Conservation (phyloP, 2,329 filamentous ascomycete genomes). For the Xylariales sp. region DNA sequence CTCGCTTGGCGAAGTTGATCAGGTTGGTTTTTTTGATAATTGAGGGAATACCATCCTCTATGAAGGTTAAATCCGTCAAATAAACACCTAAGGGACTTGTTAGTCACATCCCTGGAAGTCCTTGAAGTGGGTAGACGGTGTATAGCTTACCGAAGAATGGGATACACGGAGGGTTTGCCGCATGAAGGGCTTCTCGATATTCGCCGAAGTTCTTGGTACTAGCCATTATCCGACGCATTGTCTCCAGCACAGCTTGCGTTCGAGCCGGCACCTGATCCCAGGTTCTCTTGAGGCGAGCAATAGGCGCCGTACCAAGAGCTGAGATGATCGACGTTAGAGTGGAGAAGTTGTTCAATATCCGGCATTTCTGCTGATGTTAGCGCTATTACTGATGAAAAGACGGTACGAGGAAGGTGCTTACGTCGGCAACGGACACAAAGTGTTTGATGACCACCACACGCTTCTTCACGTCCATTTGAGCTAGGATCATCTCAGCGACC, state of each 20-base stretch:
- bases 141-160: conserved; percentile 80
- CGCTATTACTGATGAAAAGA: conserved; percentile 15
- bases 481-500: conserved; percentile 98
- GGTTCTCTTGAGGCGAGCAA: conserved; percentile 86
- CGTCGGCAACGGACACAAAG: conserved; percentile 93
- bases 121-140: background rate
- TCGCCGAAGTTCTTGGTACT: conserved; percentile 98
- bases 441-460: conserved; percentile 97
- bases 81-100: conserved; percentile 66
- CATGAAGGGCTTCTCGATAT: conserved; percentile 88
- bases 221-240: conserved; percentile 90
- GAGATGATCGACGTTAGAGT: conserved; percentile 97
- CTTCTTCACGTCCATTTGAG: conserved; percentile 90
- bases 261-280: conserved; percentile 91
- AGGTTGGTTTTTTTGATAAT: conserved; percentile 93
- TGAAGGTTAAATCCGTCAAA: conserved; percentile 94
- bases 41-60: conserved; percentile 95
- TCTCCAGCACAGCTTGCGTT: conserved; percentile 74
- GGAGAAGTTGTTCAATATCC: conserved; percentile 90
- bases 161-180: conserved; percentile 92
- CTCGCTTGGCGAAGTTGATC: conserved; percentile 97
- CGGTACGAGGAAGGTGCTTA: conserved; percentile 42
- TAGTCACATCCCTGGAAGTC: background rate
- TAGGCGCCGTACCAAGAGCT: conserved; percentile 87
- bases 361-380: conserved; percentile 70